A percentile compares a stretch with the other conserved stretches of the same genome.
phyloP scores from a whole-genome alignment of 2,329 filamentous ascomycete genomes.

The Pezicula neosporulosa region DNA sequence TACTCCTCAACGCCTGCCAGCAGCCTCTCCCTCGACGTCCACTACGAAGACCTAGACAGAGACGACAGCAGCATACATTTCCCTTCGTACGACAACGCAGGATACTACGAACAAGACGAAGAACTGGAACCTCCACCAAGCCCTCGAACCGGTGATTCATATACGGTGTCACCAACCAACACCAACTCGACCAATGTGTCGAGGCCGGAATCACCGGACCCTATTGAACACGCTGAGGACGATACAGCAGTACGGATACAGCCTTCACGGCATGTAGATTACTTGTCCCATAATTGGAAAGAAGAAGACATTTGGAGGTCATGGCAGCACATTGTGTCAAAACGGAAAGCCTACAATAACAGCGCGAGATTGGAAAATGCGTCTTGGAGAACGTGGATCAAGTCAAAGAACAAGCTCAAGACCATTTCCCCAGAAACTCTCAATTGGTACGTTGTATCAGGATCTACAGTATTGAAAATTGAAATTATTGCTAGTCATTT shows the following conservation, averaged over 20 bases:
- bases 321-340: slow-evolving; percentile 88
- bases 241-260: slow-evolving; percentile 51
- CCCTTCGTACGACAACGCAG: slow-evolving; percentile 38
- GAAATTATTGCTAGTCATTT: neutral
- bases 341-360: slow-evolving; percentile 76
- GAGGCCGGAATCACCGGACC: slow-evolving; percentile 28
- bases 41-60: slow-evolving; percentile 86
- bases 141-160: slow-evolving; percentile 49
- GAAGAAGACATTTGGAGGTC: slow-evolving; percentile 98
- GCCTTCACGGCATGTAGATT: slow-evolving; percentile 83
- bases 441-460: slow-evolving; percentile 71
- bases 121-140: slow-evolving; percentile 49
- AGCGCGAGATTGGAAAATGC: slow-evolving; percentile 86
- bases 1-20: slow-evolving; percentile 61
- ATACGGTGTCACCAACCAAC: slow-evolving; percentile 60
- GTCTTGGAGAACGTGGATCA: slow-evolving; percentile 96
- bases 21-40: slow-evolving; percentile 73
- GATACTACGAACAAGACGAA: slow-evolving; percentile 32
- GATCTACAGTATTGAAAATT: neutral
- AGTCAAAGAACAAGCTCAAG: slow-evolving; percentile 80
- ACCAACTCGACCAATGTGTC: slow-evolving; percentile 46
- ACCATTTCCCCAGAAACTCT: slow-evolving; percentile 89
- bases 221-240: slow-evolving; percentile 37
- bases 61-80: slow-evolving; percentile 64
- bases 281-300: slow-evolving; percentile 90